Conservation (phyloP, 495 filamentous ascomycete species). For the Aspergillus conjunctus region DNA sequence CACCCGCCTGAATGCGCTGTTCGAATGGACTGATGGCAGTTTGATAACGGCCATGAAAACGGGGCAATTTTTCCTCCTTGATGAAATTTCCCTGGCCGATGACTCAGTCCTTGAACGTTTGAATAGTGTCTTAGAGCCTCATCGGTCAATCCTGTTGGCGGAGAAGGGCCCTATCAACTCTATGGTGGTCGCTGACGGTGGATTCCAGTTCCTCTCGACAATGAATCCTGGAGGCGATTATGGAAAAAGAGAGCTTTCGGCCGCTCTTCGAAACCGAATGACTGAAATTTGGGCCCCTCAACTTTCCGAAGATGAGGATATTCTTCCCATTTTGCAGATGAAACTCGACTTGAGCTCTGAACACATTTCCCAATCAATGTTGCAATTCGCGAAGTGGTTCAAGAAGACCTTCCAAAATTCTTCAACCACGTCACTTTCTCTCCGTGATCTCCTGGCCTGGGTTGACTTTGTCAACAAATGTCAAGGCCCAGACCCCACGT, state of each 20-base stretch:
- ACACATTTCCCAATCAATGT: conserved; percentile 56
- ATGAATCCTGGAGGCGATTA: conserved; percentile 99
- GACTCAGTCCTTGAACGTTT: conserved; percentile 96
- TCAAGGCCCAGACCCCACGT: conserved; percentile 48
- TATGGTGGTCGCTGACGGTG: conserved; percentile 71
- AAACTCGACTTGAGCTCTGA: conserved; percentile 65
- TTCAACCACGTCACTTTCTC: conserved; percentile 72
- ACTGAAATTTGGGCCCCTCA: conserved; percentile 98
- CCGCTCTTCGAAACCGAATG: conserved; percentile 92
- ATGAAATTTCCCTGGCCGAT: conserved; percentile 97
- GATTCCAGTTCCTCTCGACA: conserved; percentile 95
- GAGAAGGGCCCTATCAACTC: conserved; percentile 88
- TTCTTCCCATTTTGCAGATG: conserved; percentile 78
- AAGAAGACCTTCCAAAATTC: conserved; percentile 73
- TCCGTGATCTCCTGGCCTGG: conserved; percentile 90
- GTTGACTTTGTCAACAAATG: conserved; percentile 85
- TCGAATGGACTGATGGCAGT: conserved; percentile 95
- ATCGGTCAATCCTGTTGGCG: conserved; percentile 82
- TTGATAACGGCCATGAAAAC: conserved; percentile 93
- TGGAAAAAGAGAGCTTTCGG: conserved; percentile 94
- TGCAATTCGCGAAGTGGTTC: conserved; percentile 93
- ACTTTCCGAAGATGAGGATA: conserved; percentile 75
- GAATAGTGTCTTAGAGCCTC: conserved; percentile 95
- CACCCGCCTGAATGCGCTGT: conserved; percentile 73
- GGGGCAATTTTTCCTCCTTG: conserved; percentile 87